Conservation (phyloP, 2,329 filamentous ascomycete species). For the Alternaria brassicae region DNA sequence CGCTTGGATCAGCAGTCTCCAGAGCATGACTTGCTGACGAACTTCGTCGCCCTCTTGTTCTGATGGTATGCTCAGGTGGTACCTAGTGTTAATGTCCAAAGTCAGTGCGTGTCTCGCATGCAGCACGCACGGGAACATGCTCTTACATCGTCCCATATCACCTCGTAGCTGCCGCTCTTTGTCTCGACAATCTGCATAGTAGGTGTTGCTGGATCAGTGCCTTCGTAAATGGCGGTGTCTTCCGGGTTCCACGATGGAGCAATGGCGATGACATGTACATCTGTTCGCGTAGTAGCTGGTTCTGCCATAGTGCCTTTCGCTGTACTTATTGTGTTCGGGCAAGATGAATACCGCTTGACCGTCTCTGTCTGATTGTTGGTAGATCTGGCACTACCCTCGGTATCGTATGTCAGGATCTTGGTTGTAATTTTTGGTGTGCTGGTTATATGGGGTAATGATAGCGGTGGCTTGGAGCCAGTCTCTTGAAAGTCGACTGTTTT, state of each 20-base stretch:
- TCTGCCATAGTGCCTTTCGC: constrained; percentile 35
- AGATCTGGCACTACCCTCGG: neutral
- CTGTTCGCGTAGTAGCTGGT: constrained; percentile 42
- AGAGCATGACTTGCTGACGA: constrained; percentile 33
- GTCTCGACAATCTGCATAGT: constrained; percentile 47
- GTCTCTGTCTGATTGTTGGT: neutral
- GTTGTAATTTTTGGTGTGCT: constrained; percentile 1
- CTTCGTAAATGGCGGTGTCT: constrained; percentile 2
- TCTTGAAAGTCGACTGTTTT: constrained; percentile 45
- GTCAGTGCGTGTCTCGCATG: no score
- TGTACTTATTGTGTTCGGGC: constrained; percentile 13
- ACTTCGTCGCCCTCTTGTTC: constrained; percentile 16
- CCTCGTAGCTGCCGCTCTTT: constrained; percentile 34
- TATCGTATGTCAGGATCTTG: neutral
- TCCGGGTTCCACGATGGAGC: constrained; percentile 24
- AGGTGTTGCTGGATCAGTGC: constrained; percentile 33
- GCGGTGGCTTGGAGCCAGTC: constrained; percentile 2
- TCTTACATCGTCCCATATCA: constrained; percentile 46
- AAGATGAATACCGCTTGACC: constrained; percentile 1
- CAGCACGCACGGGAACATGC: no score
- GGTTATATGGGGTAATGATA: constrained; percentile 8
- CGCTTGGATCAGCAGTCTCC: constrained; percentile 16
- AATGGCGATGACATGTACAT: constrained; percentile 46
- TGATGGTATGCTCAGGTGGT: constrained; percentile 16
- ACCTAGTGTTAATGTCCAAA: no score